Evolutionary conservation across 805 yeast species (phyloP).

Genomic region (Wickerhamiella kurtzmanii): DNA sequence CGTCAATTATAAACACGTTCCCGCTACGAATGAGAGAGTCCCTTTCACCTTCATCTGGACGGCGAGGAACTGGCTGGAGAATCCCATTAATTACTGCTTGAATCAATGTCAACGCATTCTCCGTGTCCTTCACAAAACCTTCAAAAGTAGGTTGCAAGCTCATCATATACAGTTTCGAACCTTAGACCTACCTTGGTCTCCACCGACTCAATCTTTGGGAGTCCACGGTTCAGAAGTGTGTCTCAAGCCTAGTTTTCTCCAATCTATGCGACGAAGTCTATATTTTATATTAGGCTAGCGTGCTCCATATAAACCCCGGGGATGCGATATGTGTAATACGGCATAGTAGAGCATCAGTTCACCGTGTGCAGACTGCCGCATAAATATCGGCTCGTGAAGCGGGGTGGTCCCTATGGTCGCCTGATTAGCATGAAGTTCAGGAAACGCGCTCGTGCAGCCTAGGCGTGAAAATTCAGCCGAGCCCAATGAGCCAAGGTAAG

Average conservation of each 20-base stretch:
- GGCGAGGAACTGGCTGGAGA: conserved; percentile 49
- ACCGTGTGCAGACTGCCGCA: not conserved
- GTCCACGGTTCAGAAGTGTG: not conserved
- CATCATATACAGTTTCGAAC: not conserved
- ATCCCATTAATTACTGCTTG: conserved; percentile 61
- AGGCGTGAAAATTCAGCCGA: no score
- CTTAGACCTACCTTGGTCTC: not conserved
- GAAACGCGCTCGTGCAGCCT: no score
- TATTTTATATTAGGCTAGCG: not conserved
- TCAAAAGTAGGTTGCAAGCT: conserved; percentile 41
- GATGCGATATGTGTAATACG: not conserved
- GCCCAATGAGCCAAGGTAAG: no score
- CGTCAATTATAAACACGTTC: conserved; percentile 70
- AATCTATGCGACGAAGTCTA: not conserved
- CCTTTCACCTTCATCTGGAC: conserved; percentile 76
- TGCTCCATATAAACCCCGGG: not conserved
- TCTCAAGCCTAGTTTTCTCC: not conserved
- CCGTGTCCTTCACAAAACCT: conserved; percentile 70
- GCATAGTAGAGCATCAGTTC: not conserved
- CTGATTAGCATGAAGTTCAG: not conserved
- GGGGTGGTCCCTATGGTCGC: not conserved
- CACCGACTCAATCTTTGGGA: not conserved
- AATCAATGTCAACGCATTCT: conserved; percentile 67
- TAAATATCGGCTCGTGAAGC: not conserved
- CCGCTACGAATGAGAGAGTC: conserved; percentile 55